Base-by-base conservation (phyloP, 2,329 filamentous ascomycete genomes). In the Aaosphaeria pasadenensis region DNA sequence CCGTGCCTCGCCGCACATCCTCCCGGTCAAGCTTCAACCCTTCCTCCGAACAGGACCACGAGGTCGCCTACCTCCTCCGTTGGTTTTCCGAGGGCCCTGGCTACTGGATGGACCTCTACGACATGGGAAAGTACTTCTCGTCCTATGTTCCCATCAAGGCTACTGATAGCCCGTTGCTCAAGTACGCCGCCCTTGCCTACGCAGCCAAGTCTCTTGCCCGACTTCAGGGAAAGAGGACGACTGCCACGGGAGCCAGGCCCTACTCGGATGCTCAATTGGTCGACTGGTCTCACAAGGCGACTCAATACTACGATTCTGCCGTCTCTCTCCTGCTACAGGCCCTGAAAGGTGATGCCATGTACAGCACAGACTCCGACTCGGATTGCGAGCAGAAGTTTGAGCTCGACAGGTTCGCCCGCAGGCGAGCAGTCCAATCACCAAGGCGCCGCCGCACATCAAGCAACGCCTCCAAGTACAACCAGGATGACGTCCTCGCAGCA, bases 401-500 rank as follows among this genome's bases (percentile, higher is more conserved):
- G 45, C 50, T 49, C 28, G 46, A 57, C 11, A 36, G 43, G 5
- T n/a, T 36, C 33, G 36, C 45, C 29, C 47, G 39, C 28, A 49
- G 49, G 11, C 50, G 42, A 33, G 53, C 60, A 11, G 51, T 51
- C 7, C 58, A 50, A 13, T 47, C 52, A 36, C 60, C 57, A 33
- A 74, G 74, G 43, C 70, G 76, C 49, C 74, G 73, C 31, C 71
- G 76, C 17, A 57, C 63, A 51, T 74, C 64, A 57, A 77, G 65
- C 57, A 73, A 60, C 55, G 67, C 52, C 48, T 51, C 56, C 4
- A 60, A 71, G 33, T 73, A 73, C 43, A 76, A 76, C 52, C 73
- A 77, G 4, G 83, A 86, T 54, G 82, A 87, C 49, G 74, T 86
- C 4, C 73, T 86, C 24, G 82, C 83, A 6, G 83, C 84, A 2